Evolutionary conservation across 116 monocot genomes (phyloP).

Genomic region (Phalaenopsis hybrid): DNA sequence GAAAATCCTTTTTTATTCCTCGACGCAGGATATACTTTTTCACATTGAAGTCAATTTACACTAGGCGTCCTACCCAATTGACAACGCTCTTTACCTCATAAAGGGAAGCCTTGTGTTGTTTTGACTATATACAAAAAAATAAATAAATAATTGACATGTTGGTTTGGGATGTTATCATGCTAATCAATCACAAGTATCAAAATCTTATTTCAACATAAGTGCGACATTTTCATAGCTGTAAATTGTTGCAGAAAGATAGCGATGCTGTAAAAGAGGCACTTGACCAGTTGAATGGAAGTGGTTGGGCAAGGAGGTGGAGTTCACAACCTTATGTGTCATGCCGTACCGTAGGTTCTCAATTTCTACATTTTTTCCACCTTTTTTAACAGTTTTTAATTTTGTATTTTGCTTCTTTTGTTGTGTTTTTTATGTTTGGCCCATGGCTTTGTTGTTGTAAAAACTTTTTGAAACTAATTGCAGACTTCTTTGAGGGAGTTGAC

Average conservation of each 20-base stretch:
- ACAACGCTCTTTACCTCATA: no score
- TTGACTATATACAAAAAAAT: no score
- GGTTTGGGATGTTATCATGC: no score
- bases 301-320: slow-evolving; percentile 95
- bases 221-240: not conserved
- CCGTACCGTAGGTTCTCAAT: slow-evolving; percentile 75
- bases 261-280: slow-evolving; percentile 68
- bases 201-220: not conserved
- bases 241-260: slow-evolving; percentile 59
- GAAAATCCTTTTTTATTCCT: not conserved
- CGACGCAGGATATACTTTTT: not conserved
- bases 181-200: no score
- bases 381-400: slow-evolving; percentile 1
- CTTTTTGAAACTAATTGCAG: slow-evolving; percentile 31
- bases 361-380: slow-evolving; percentile 2
- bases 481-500: slow-evolving; percentile 83
- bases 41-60: no score
- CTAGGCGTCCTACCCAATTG: no score
- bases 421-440: not conserved
- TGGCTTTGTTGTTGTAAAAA: not conserved
- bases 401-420: not conserved
- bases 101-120: no score
- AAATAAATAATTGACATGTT: no score
- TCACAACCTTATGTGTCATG: slow-evolving; percentile 96
- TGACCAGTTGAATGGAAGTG: slow-evolving; percentile 60